A percentile compares a stretch with the other conserved stretches of the same genome.
Conservation (phyloP, 2,329 filamentous ascomycete genomes). For the Didymella segeticola region DNA sequence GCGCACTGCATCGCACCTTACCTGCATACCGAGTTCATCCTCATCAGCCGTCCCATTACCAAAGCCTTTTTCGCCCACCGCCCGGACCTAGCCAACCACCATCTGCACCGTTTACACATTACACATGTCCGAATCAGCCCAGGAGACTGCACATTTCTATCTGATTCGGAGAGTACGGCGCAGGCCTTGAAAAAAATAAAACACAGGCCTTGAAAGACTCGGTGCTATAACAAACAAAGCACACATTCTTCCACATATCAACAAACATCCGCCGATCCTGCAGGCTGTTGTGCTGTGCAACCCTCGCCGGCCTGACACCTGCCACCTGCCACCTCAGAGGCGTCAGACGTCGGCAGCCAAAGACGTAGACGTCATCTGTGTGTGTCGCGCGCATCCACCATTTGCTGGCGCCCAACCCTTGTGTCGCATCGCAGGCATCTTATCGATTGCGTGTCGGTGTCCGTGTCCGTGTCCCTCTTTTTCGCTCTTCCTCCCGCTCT, state of each 20-base stretch:
- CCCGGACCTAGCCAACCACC: constrained; percentile 9
- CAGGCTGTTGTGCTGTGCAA: constrained; percentile 8
- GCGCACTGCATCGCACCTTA: constrained; percentile 12
- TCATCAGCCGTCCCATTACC: constrained; percentile 8
- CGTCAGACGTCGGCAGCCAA: constrained; percentile 7
- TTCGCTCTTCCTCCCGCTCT: constrained; percentile 14
- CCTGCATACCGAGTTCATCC: constrained; percentile 13
- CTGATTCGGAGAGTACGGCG: constrained; percentile 47
- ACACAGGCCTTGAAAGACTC: too few relatives aligned
- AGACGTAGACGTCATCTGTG: constrained; percentile 19
- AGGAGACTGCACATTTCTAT: constrained; percentile 36
- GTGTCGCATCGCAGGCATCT: constrained; percentile 7
- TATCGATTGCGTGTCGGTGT: constrained; percentile 21
- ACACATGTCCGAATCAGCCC: constrained; percentile 43
- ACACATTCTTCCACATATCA: constrained; percentile 10
- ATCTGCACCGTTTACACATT: constrained; percentile 13
- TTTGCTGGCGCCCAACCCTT: constrained; percentile 17
- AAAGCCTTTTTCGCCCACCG: constrained; percentile 32
- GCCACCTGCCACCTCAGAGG: constrained; percentile 16
- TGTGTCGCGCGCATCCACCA: constrained; percentile 9
- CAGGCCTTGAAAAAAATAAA: constrained; percentile 25
- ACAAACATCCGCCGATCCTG: constrained; percentile 1
- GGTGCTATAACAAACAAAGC: constrained; percentile 7
- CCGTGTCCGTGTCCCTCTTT: neutral
- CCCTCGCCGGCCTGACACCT: constrained; percentile 13